phyloP scores from a whole-genome alignment of 176 grass and related monocot genomes.

The Carex scoparia region DNA sequence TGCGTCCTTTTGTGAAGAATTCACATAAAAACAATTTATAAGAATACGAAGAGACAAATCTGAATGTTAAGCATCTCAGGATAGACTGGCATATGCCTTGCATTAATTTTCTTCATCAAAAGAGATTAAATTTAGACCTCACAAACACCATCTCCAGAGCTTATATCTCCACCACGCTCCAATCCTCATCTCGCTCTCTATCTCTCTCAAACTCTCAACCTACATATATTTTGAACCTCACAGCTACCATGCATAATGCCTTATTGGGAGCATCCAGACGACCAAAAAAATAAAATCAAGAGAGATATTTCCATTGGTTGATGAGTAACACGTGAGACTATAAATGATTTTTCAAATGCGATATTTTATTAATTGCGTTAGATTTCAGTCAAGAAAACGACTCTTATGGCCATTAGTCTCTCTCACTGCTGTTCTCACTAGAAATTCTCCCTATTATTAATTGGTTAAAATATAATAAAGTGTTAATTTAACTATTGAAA shows the following conservation, averaged over 20 bases:
- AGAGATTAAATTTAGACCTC: conserved; percentile 27
- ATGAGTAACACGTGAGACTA: not conserved
- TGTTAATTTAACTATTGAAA: not conserved
- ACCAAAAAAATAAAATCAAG: conserved; percentile 5
- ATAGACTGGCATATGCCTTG: not conserved
- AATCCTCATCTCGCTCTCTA: not conserved
- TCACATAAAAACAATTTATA: not conserved
- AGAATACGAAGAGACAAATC: conserved; percentile 3
- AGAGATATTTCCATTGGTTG: conserved; percentile 12
- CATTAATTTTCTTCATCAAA: not conserved
- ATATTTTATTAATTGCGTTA: not conserved
- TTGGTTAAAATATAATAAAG: not conserved
- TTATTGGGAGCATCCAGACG: not conserved
- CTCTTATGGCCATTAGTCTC: not conserved
- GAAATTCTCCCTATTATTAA: too few species aligned
- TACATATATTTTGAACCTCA: conserved; percentile 11
- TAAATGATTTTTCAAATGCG: not conserved
- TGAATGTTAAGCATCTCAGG: not conserved
- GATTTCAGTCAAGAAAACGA: not conserved
- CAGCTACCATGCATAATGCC: not conserved
- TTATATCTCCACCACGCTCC: not conserved
- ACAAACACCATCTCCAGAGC: conserved; percentile 19
- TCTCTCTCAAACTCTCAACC: not conserved
- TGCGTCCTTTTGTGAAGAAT: too few species aligned
- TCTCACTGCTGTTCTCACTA: not conserved